Conservation (phyloP, 140 eudicot species). For the Erigeron philadelphicus region DNA sequence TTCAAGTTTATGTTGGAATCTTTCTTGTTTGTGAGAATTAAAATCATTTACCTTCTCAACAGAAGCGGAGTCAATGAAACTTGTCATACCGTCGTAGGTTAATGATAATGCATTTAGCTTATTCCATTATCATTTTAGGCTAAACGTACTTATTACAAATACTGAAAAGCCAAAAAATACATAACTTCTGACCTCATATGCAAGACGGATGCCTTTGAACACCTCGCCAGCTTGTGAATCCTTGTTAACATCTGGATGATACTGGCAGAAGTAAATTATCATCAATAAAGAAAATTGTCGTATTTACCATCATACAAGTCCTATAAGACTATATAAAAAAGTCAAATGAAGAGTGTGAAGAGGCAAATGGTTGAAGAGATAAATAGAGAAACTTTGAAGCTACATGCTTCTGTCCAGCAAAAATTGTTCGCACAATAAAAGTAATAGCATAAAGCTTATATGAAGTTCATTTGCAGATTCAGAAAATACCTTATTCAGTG, state of each 20-base stretch:
- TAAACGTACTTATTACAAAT: neutral
- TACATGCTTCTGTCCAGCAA: neutral
- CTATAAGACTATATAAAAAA: neutral
- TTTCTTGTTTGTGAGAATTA: neutral
- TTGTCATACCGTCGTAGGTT: neutral
- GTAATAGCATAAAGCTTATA: neutral
- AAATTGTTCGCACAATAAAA: constrained; percentile 1
- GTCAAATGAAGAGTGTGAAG: neutral
- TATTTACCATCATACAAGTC: too few relatives aligned
- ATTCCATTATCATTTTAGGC: constrained; percentile 15
- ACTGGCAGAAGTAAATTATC: constrained; percentile 43
- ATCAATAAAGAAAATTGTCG: neutral
- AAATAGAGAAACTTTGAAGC: neutral
- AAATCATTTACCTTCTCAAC: neutral
- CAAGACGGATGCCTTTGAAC: constrained; percentile 70
- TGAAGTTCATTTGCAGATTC: neutral
- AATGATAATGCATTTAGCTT: neutral
- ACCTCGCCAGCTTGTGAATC: constrained; percentile 62
- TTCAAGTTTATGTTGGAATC: neutral
- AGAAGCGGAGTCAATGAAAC: neutral
- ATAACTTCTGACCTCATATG: constrained; percentile 65
- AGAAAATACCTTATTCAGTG: neutral
- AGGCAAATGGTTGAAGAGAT: neutral
- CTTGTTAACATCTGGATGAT: constrained; percentile 93
- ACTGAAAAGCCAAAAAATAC: neutral